Evolutionary conservation across 106 monocot genomes (phyloP).

Genomic region (Allium sativum): DNA sequence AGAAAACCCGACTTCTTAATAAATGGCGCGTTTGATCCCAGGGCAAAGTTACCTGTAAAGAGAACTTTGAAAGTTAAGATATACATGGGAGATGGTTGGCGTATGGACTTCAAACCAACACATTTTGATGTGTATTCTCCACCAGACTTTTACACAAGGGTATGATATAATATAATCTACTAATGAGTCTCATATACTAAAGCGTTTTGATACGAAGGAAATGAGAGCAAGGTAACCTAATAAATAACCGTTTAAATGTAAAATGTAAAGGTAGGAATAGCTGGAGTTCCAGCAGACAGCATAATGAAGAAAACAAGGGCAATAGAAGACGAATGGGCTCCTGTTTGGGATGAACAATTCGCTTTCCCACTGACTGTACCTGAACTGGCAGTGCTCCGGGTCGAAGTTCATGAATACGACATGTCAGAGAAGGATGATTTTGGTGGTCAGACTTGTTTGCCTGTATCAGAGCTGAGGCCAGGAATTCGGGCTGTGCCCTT

Average conservation of each 20-base stretch:
- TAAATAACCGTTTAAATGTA: too few species aligned
- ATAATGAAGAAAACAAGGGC: conserved; percentile 49
- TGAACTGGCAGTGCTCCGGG: conserved; percentile 36
- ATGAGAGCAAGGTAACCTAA: background rate
- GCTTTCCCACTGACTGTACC: conserved; percentile 32
- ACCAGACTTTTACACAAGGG: conserved; percentile 47
- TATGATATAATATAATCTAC: background rate
- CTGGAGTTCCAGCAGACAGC: conserved; percentile 31
- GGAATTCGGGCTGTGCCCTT: conserved; percentile 41
- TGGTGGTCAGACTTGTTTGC: conserved; percentile 44
- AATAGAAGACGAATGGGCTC: conserved; percentile 38
- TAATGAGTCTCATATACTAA: background rate
- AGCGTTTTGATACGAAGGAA: background rate
- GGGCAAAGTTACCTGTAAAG: conserved; percentile 44
- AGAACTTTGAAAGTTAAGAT: conserved; percentile 52
- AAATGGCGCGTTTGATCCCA: conserved; percentile 40
- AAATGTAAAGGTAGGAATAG: conserved; percentile 38
- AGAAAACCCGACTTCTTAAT: conserved; percentile 55
- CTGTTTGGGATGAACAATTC: conserved; percentile 48
- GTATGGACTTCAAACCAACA: conserved; percentile 35
- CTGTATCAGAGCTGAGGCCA: conserved; percentile 33
- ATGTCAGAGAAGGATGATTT: conserved; percentile 52
- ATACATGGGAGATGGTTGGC: conserved; percentile 57
- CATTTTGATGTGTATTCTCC: conserved; percentile 45
- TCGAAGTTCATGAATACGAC: conserved; percentile 48